Base-by-base conservation (phyloP, 495 filamentous ascomycete genomes). In the Lasiosphaeriaceae sp. region DNA sequence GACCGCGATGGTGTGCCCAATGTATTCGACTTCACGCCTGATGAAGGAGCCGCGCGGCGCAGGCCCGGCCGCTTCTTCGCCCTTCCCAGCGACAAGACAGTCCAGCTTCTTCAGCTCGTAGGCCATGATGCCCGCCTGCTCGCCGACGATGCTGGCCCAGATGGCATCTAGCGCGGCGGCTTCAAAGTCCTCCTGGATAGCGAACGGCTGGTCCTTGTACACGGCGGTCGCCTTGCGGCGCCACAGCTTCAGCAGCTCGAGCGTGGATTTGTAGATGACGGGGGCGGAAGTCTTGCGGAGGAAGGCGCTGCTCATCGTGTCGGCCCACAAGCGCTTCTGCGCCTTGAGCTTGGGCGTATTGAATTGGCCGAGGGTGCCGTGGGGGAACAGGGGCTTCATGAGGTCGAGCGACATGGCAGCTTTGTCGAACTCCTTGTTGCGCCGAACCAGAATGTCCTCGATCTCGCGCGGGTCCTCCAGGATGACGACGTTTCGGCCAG, bases 161-260 rank as follows among this genome's bases (percentile, higher is more conserved):
- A 76, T 69, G 11, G 64, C 66, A 35, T 77, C 71, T 2, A 77
- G 64, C 0, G 71, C 63, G 14, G 66, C 60, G 43, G 63, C 57
- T 12, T 64, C 50, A 19, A 77, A 62, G 55, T 78, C 71, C 0
- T 58, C 49, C 12, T 24, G 37, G 11, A 66, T 60, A 11, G 64
- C 56, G 43, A 74, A 73, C 0, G 69, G 61, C 11, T 46, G 53
- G 1, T 59, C 65, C 1, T 57, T 54, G 34, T 56, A 43, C 1
- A 53, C 22, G 0, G 39, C 45, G 2, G 54, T 26, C 1, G 64
- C 52, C 43, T 70, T 73, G n/a, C 61, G 56, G 3, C 52, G 57
- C 73, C 73, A 77, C 5, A 77, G 62, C 20, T 69, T 62, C 1
- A 71, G 20, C 31, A 77, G 48, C 17, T 71, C 64, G 11, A 57